A percentile compares a stretch with the other conserved stretches of the same genome.
Conservation (phyloP, 75 land plant species). For the Cupressus sempervirens region DNA sequence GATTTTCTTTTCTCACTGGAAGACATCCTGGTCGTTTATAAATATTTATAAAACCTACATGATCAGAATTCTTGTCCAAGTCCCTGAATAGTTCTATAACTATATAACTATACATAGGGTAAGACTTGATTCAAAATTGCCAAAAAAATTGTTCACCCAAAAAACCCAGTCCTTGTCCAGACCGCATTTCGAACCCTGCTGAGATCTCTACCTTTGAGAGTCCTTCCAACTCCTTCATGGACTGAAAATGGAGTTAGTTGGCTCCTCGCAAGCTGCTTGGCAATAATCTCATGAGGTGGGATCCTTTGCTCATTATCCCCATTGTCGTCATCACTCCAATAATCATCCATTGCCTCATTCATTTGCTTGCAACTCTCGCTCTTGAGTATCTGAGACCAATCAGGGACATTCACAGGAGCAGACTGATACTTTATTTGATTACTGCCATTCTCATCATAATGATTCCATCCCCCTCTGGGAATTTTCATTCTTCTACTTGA, state of each 20-base stretch:
- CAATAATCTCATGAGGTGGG: conserved; percentile 73
- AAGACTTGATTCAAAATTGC: neutral
- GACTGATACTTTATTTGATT: conserved; percentile 29
- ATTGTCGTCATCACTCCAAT: conserved; percentile 9
- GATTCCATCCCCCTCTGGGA: neutral
- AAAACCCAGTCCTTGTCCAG: conserved; percentile 60
- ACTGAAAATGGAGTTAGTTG: conserved; percentile 66
- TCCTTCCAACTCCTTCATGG: conserved; percentile 75
- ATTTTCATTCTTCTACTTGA: neutral
- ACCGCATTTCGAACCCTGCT: conserved; percentile 76
- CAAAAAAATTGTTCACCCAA: conserved; percentile 27
- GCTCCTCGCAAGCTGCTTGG: conserved; percentile 48
- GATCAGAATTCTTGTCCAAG: neutral
- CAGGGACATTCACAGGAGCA: conserved; percentile 66
- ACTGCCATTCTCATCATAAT: neutral
- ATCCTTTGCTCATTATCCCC: conserved; percentile 34
- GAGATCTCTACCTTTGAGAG: conserved; percentile 79
- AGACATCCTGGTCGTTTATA: neutral
- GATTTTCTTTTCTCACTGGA: neutral
- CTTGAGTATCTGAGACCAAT: conserved; percentile 48
- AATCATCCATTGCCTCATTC: neutral
- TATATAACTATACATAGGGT: neutral
- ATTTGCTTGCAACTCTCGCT: conserved; percentile 8
- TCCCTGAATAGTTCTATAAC: neutral
- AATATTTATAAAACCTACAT: neutral